phyloP scores from a whole-genome alignment of 805 yeast genomes.

The Saccharomycopsis capsularis region DNA sequence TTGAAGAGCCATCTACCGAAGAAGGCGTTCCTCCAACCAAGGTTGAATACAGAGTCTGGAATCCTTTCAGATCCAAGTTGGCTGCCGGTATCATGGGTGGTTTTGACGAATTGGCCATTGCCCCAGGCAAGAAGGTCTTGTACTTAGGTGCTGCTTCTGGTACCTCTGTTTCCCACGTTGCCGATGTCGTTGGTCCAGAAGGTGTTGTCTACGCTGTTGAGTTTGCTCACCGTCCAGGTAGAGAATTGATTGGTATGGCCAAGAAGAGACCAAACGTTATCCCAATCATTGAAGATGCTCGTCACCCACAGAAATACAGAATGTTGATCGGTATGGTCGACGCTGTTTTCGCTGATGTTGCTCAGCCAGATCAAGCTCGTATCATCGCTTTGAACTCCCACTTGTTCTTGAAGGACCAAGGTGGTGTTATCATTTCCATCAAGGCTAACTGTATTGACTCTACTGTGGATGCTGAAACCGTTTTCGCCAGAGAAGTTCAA shows the following conservation, averaged over 20 bases:
- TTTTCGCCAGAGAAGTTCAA: conserved; percentile 98
- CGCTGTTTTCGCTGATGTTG: conserved; percentile 98
- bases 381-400: conserved; percentile 97
- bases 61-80: conserved; percentile 98
- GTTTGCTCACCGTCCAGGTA: conserved; percentile 99
- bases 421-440: conserved; percentile 97
- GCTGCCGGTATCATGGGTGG: conserved; percentile 99
- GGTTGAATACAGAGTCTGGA: conserved; percentile 99
- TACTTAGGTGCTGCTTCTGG: conserved; percentile 99
- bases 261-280: conserved; percentile 99
- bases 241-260: conserved; percentile 99
- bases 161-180: conserved; percentile 96
- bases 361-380: conserved; percentile 99
- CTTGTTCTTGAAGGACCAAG: conserved; percentile 95
- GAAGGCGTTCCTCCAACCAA: conserved; percentile 88
- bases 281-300: conserved; percentile 98
- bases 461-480: conserved; percentile 98
- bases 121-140: conserved; percentile 95
- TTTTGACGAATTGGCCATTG: conserved; percentile 93
- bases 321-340: conserved; percentile 99
- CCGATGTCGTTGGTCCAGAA: conserved; percentile 98
- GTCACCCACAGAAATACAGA: conserved; percentile 99
- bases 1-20: conserved; percentile 88
- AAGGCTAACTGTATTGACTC: conserved; percentile 99
- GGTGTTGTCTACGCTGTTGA: conserved; percentile 98